Evolutionary conservation across 2,329 filamentous ascomycete species (phyloP).

Genomic region (Fusarium staphyleae): DNA sequence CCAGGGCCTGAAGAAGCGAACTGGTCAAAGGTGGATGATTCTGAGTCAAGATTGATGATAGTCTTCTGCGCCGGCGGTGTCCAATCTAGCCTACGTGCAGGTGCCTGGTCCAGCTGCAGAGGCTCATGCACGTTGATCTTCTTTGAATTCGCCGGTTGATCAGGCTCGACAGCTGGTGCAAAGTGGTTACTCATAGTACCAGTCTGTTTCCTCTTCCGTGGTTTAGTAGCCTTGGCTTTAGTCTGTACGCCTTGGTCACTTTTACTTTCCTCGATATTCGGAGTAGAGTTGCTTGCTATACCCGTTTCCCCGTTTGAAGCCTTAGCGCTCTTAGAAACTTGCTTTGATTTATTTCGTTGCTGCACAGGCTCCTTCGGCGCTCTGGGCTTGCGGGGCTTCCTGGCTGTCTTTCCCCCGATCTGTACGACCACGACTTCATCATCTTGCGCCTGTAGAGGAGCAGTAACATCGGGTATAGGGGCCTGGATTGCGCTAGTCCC

Average conservation of each 20-base stretch:
- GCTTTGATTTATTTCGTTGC: slow-evolving; percentile 16
- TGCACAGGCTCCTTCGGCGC: slow-evolving; percentile 19
- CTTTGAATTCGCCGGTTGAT: slow-evolving; percentile 16
- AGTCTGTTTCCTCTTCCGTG: slow-evolving; percentile 27
- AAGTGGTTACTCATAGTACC: slow-evolving; percentile 49
- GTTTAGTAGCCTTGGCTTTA: slow-evolving; percentile 34
- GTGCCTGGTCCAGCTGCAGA: slow-evolving; percentile 56
- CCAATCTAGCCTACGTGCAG: slow-evolving; percentile 68
- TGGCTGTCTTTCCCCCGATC: slow-evolving; percentile 20
- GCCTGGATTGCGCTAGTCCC: background rate
- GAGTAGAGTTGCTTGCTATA: background rate
- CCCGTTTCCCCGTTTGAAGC: background rate
- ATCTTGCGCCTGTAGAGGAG: slow-evolving; percentile 3
- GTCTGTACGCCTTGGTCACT: slow-evolving; percentile 48
- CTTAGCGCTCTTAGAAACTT: background rate
- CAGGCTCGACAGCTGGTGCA: slow-evolving; percentile 24
- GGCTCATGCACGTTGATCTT: slow-evolving; percentile 44
- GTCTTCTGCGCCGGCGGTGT: slow-evolving; percentile 65
- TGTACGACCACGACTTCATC: slow-evolving; percentile 37
- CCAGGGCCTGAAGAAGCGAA: slow-evolving; percentile 10
- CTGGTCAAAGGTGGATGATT: slow-evolving; percentile 40
- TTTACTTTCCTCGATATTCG: slow-evolving; percentile 19
- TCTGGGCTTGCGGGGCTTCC: slow-evolving; percentile 32
- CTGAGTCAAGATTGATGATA: slow-evolving; percentile 40
- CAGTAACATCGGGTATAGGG: background rate